These are phyloP conservation scores for Agastache rugosa DNA, from an alignment of 257 asterid species.

Conservation along the genomic window DNA sequence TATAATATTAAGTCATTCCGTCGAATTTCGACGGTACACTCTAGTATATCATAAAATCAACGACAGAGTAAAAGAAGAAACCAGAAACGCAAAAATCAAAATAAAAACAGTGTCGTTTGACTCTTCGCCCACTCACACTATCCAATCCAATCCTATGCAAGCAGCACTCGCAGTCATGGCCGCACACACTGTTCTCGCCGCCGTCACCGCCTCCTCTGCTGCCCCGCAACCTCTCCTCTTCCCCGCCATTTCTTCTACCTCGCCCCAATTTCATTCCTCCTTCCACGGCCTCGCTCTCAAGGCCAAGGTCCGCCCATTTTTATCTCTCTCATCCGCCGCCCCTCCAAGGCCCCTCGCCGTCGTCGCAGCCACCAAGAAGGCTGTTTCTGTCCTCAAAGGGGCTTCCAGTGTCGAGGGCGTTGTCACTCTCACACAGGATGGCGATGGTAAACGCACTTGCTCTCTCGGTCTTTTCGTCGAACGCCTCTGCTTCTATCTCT, in stretches of 20 bases:
- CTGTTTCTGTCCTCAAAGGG: slow-evolving; percentile 90
- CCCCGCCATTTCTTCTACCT: slow-evolving; percentile 47
- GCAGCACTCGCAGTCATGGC: slow-evolving; percentile 80
- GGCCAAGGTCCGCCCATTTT: slow-evolving; percentile 50
- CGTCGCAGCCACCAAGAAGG: slow-evolving; percentile 80
- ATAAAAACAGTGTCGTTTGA: not conserved
- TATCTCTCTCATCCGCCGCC: slow-evolving; percentile 50
- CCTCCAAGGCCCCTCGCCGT: slow-evolving; percentile 66
- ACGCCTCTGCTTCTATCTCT: slow-evolving; percentile 22
- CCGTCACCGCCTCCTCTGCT: slow-evolving; percentile 43
- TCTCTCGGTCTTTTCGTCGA: slow-evolving; percentile 38
- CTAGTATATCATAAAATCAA: too few species aligned
- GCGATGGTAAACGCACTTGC: slow-evolving; percentile 52
- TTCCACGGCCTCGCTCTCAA: slow-evolving; percentile 72
- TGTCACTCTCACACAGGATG: slow-evolving; percentile 82
- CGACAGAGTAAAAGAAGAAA: not conserved
- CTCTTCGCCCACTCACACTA: slow-evolving; percentile 25
- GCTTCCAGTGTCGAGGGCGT: slow-evolving; percentile 89
- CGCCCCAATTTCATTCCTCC: slow-evolving; percentile 55
- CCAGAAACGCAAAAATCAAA: not conserved
- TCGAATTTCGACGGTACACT: too few species aligned
- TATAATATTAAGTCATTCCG: too few species aligned
- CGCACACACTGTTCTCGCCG: slow-evolving; percentile 59
- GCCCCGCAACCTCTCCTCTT: slow-evolving; percentile 46
- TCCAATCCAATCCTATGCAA: slow-evolving; percentile 44